Conservation (phyloP, 495 filamentous ascomycete genomes). For the Cercophora sp. region DNA sequence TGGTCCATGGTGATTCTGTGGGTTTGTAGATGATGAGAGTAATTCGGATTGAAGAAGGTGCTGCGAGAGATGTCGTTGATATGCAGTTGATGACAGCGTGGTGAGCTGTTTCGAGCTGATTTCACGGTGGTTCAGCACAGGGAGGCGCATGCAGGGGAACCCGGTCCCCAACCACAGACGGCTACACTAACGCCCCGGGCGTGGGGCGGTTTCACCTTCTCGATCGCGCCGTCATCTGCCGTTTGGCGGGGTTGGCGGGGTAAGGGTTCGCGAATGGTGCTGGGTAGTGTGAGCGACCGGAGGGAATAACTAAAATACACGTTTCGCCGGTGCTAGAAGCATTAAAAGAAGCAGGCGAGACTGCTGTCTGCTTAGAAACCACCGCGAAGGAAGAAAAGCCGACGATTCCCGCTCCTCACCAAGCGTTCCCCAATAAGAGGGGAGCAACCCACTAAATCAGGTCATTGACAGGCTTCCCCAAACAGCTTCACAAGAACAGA, state of each 20-base stretch:
- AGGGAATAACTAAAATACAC: not conserved
- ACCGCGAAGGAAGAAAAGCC: too few relatives aligned
- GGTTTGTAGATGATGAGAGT: not conserved
- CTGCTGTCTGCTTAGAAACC: too few relatives aligned
- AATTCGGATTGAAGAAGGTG: not conserved
- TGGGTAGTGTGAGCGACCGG: not conserved
- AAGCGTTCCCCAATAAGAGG: not conserved
- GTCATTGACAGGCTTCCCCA: too few relatives aligned
- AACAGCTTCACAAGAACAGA: not conserved
- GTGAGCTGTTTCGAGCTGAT: too few relatives aligned
- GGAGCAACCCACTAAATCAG: too few relatives aligned
- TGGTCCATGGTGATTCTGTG: conserved; percentile 39
- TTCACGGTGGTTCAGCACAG: too few relatives aligned
- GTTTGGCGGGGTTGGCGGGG: conserved; percentile 4
- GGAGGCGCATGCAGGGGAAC: not conserved
- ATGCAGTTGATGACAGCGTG: not conserved
- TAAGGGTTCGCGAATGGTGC: not conserved
- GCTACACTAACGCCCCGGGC: too few relatives aligned
- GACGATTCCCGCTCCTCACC: not conserved
- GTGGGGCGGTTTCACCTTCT: not conserved
- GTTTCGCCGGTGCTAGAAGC: too few relatives aligned
- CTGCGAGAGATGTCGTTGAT: not conserved
- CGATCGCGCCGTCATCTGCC: not conserved
- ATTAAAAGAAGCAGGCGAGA: not conserved
- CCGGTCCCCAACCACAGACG: too few relatives aligned